A percentile compares a stretch with the other conserved stretches of the same genome.
Evolutionary conservation across 352 stramenopile genomes (phyloP).

Genomic region (Phytopythium delawarense): DNA sequence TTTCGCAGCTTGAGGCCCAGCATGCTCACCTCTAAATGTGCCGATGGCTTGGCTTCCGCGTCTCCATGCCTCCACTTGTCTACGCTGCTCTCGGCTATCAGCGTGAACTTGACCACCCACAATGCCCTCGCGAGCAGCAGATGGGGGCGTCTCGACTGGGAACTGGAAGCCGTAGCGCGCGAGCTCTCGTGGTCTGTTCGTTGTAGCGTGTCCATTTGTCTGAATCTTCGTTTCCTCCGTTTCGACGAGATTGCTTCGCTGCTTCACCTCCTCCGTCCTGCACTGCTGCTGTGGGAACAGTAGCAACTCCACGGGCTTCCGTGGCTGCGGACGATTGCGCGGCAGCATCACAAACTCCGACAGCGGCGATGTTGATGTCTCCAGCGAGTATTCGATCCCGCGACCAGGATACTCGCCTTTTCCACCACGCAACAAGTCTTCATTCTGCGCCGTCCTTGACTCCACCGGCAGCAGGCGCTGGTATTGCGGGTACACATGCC

Average conservation of each 20-base stretch:
- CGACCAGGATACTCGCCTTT: neutral
- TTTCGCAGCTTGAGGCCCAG: neutral
- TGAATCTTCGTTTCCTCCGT: neutral
- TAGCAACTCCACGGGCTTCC: slow-evolving; percentile 28
- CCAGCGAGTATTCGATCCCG: neutral
- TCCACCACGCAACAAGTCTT: neutral
- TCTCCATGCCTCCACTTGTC: neutral
- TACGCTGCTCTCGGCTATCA: neutral
- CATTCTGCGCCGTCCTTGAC: neutral
- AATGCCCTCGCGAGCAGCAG: neutral
- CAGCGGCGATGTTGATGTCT: slow-evolving; percentile 6
- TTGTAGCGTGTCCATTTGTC: neutral
- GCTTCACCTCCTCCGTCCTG: neutral
- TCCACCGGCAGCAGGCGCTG: neutral
- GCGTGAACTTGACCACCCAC: neutral
- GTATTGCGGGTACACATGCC: slow-evolving; percentile 1
- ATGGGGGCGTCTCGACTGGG: slow-evolving; percentile 6
- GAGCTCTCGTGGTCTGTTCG: slow-evolving; percentile 6
- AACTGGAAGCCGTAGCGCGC: slow-evolving; percentile 31
- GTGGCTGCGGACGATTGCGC: slow-evolving; percentile 30
- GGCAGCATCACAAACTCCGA: slow-evolving; percentile 33
- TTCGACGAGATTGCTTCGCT: neutral
- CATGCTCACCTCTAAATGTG: neutral
- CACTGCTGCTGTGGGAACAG: slow-evolving; percentile 10
- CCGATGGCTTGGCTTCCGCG: neutral